These are phyloP conservation scores for Aspergillus sclerotioniger DNA, from an alignment of 495 filamentous ascomycete genomes.

Conservation along the genomic window DNA sequence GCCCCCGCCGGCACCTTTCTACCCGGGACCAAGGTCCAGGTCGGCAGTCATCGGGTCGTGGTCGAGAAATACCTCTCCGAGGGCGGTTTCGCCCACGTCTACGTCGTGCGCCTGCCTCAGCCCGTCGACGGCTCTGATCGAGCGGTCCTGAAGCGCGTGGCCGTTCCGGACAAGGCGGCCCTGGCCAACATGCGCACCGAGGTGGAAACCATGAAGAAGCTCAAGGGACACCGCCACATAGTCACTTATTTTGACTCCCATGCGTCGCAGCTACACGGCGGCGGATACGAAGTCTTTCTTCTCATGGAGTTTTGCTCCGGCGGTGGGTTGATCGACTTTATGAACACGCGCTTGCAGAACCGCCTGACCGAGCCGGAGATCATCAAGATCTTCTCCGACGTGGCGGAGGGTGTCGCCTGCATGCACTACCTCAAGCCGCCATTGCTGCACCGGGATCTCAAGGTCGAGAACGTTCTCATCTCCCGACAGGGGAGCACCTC, in stretches of 20 bases:
- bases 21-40: slow-evolving; percentile 92
- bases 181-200: slow-evolving; percentile 96
- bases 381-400: slow-evolving; percentile 92
- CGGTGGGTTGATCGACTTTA: slow-evolving; percentile 97
- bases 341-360: slow-evolving; percentile 97
- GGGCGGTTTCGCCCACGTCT: slow-evolving; percentile 97
- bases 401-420: slow-evolving; percentile 92
- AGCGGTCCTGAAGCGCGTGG: slow-evolving; percentile 92
- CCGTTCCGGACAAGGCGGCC: slow-evolving; percentile 93
- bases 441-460: slow-evolving; percentile 89
- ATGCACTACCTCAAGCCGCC: slow-evolving; percentile 99
- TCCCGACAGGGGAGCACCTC: slow-evolving; percentile 57
- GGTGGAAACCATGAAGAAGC: slow-evolving; percentile 98
- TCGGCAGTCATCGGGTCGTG: slow-evolving; percentile 87
- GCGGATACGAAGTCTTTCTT: slow-evolving; percentile 96
- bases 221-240: slow-evolving; percentile 93
- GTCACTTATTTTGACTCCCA: slow-evolving; percentile 98
- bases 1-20: slow-evolving; percentile 86
- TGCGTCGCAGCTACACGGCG: slow-evolving; percentile 86
- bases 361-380: slow-evolving; percentile 97
- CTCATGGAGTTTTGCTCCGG: slow-evolving; percentile 90
- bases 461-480: slow-evolving; percentile 98
- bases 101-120: slow-evolving; percentile 82
- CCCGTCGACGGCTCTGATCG: slow-evolving; percentile 76
- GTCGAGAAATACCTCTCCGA: slow-evolving; percentile 98